Evolutionary conservation across 768 basidiomycete species (phyloP), one percentile per base, ranked within the genome.

Genomic region (Mycena belliarum): DNA sequence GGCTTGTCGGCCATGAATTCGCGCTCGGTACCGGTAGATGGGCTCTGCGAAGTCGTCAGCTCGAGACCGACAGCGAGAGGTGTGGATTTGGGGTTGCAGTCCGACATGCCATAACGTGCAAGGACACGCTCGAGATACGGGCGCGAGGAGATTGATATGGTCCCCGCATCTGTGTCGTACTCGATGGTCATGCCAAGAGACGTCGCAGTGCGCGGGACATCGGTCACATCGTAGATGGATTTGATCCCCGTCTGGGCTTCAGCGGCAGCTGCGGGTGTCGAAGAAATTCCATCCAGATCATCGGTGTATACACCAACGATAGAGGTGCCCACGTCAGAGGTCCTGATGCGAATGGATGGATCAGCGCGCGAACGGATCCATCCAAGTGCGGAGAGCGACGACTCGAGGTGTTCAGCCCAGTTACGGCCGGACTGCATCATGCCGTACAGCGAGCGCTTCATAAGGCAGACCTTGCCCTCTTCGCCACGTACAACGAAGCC

Each of bases 1-100:
- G 66, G 68, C 23, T 70, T 69, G 60, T 68, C 63, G 25, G 40
- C 37, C 68, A 74, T 73, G 40, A 60, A 65, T 35, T 15, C 47
- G 37, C 32, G 15, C 24, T 68, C 59, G 9, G 42, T 54, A 6
- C 32, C 35, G 18, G 52, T 55, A 4, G 42, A 23, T 2, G 64
- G 63, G 18, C 52, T 48, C 47, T 61, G 55, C 0, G 42, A 24
- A 21, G 57, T 40, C 0, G 57, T 54, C 25, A 71, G 65, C 12
- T 37, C 42, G 21, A 62, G 49, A 28, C 63, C 64, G n/a, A 60
- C 33, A 21, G 67, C 59, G 26, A 72, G 60, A 0, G 72, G 72
- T 0, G 69, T 73, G 7, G 65, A 56, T n/a, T 68, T 60, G 2
- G 69, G 65, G n/a, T 68, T 65, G 40, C 62, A 60, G 56, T 65